Evolutionary conservation across 352 stramenopile genomes (phyloP).

Genomic region (Globisporangium spinosum): DNA sequence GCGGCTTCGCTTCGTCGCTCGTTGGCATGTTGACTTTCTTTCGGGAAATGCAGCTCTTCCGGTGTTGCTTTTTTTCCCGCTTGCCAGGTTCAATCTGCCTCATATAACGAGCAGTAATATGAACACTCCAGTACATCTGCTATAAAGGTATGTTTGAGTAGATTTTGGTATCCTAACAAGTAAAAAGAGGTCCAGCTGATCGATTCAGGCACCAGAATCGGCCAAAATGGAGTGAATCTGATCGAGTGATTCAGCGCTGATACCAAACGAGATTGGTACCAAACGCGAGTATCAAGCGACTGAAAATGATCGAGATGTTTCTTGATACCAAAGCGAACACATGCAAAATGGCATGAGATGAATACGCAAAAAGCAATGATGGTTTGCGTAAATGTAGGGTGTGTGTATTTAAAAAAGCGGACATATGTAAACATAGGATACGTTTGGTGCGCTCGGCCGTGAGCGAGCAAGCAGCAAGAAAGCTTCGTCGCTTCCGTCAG

Average conservation of each 20-base stretch:
- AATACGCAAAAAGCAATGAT: neutral
- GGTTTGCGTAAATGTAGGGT: neutral
- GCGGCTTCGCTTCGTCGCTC: neutral
- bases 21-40: slow-evolving; percentile 11
- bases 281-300: neutral
- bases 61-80: neutral
- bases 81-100: neutral
- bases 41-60: neutral
- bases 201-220: neutral
- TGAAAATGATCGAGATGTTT: neutral
- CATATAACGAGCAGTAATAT: neutral
- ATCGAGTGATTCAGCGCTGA: neutral
- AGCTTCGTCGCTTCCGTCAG: neutral
- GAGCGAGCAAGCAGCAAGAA: neutral
- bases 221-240: neutral
- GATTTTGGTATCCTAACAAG: neutral
- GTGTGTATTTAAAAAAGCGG: slow-evolving; percentile 10
- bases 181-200: neutral
- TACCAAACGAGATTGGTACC: neutral
- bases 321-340: neutral
- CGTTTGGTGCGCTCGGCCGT: slow-evolving; percentile 1
- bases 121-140: neutral
- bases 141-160: neutral
- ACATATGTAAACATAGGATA: slow-evolving; percentile 16
- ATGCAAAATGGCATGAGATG: neutral